These are phyloP conservation scores for Marasmius oreades DNA, from an alignment of 1,284 basidiomycete species.

Conservation along the genomic window DNA sequence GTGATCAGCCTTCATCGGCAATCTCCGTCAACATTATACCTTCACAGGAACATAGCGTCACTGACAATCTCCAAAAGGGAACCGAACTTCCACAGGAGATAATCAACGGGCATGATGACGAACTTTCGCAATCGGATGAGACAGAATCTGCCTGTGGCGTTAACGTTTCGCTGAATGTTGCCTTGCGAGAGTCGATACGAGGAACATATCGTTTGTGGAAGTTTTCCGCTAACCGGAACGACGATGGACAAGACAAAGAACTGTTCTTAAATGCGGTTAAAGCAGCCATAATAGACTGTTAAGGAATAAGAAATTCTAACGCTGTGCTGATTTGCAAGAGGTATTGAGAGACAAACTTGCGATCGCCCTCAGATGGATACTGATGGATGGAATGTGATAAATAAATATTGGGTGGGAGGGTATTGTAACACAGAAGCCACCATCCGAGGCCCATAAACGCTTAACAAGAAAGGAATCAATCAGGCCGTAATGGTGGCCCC, in stretches of 20 bases:
- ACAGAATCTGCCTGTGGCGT: constrained; percentile 9
- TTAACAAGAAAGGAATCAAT: too few relatives aligned
- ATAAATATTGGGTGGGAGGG: too few relatives aligned
- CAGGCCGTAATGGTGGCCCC: too few relatives aligned
- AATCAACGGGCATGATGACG: neutral
- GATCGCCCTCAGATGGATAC: too few relatives aligned
- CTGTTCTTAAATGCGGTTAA: constrained; percentile 37
- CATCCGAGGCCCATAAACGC: too few relatives aligned
- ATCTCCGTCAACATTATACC: neutral
- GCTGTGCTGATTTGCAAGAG: too few relatives aligned
- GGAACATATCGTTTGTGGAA: constrained; percentile 54
- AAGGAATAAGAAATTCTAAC: constrained; percentile 7
- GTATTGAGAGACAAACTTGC: too few relatives aligned
- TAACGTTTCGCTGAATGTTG: constrained; percentile 18
- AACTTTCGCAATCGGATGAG: constrained; percentile 4
- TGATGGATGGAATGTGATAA: too few relatives aligned
- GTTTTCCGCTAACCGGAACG: constrained; percentile 19
- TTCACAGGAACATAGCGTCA: neutral
- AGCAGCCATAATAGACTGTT: constrained; percentile 29
- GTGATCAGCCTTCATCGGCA: neutral
- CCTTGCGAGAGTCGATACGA: constrained; percentile 38
- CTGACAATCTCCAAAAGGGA: neutral
- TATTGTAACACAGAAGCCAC: too few relatives aligned
- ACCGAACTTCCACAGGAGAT: neutral
- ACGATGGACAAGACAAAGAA: constrained; percentile 24